Evolutionary conservation across 148 eudicot genomes (phyloP), one percentile per base, ranked within the genome.

Genomic region (Cornus florida): DNA sequence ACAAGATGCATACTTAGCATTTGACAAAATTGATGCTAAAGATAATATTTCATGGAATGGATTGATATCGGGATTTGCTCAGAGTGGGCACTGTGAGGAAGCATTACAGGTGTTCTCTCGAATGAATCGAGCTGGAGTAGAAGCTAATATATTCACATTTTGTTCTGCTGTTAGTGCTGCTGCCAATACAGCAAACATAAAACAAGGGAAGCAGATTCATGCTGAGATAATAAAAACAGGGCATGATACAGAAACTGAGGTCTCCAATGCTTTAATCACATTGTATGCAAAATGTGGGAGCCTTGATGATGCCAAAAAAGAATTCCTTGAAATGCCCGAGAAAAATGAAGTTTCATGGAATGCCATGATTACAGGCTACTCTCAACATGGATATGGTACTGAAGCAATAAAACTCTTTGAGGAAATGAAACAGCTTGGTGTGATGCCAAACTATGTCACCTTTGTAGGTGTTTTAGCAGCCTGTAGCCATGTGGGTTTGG

Each of bases 401-500:
- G 88, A 92, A 78, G 97, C 92, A 32, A 74, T 94, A 74, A 79
- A 89, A 74, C 84, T 91, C 70, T 94, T 91, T 67, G 88, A 90
- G 81, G 91, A 89, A 79, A 94, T 93, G 99, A 93, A 87, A 83
- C 76, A 32, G 78, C 82, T 72, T 20, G 87, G 86, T 70, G 50
- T 88, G 80, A 78, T 67, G 76, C 97, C 99, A 69, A 93, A 93
- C 75, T 83, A 89, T 74, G 91, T 95, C 68, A 92, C 99, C 22
- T 91, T 84, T 81, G 82, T 95, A 73, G 91, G 98, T 35, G 94
- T 92, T 84, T 85, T 95, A 70, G 81, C 98, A 68, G 98, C 98
- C 6, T 95, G 97, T 80, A 95, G 98, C 85, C 97, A 95, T 86
- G 97, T 92, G 38, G 95, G 98, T 10, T 86, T 95, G 80, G 97